Evolutionary conservation across 345 rosid species (phyloP).

Genomic region (Eutrema heterophyllum): DNA sequence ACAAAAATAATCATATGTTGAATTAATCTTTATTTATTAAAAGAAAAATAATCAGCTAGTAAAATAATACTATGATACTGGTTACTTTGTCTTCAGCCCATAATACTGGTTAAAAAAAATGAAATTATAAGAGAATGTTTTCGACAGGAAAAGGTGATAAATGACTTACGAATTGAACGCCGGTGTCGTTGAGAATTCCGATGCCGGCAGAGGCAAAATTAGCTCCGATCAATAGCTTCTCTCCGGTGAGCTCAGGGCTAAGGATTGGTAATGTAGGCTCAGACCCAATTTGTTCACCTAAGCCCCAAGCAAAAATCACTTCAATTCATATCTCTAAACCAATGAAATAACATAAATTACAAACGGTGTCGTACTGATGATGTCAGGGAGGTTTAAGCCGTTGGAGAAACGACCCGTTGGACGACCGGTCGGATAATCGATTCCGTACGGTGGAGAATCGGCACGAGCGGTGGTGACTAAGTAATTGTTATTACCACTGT

Average conservation of each 20-base stretch:
- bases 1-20: too few species aligned
- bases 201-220: conserved; percentile 93
- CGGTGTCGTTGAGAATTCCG: conserved; percentile 43
- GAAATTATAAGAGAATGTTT: too few species aligned
- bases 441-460: conserved; percentile 66
- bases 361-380: conserved; percentile 39
- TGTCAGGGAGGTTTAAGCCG: conserved; percentile 70
- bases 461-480: conserved; percentile 68
- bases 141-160: not conserved
- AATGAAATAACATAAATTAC: not conserved
- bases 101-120: not conserved
- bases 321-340: not conserved
- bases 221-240: conserved; percentile 61
- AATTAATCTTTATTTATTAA: too few species aligned
- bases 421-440: conserved; percentile 57
- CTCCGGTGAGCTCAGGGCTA: conserved; percentile 58
- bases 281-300: conserved; percentile 58
- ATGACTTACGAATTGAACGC: conserved; percentile 33
- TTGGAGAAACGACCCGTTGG: conserved; percentile 79
- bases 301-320: not conserved
- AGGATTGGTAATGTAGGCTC: conserved; percentile 62
- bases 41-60: too few species aligned
- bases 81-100: not conserved
- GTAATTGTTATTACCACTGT: conserved; percentile 74
- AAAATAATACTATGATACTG: too few species aligned